phyloP scores from a whole-genome alignment of 2,329 filamentous ascomycete species.

The Colletotrichum sp. region DNA sequence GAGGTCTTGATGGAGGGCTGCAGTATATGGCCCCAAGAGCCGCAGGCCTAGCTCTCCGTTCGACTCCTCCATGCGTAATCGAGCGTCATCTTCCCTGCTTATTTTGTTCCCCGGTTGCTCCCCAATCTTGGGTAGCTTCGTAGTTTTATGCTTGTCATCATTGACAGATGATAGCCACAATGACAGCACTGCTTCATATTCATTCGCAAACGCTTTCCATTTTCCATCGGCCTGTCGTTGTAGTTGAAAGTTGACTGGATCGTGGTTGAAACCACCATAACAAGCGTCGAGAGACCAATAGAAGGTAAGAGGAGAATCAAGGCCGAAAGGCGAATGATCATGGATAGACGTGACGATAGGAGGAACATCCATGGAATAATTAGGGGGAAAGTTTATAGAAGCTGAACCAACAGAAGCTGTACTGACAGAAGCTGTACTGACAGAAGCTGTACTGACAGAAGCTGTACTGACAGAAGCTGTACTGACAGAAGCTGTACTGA shows the following conservation, averaged over 20 bases:
- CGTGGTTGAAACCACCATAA: neutral
- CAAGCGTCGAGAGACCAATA: neutral
- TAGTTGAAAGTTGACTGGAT: neutral
- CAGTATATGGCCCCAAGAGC: accelerated
- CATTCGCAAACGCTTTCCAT: neutral
- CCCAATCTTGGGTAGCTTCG: accelerated
- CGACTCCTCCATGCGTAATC: neutral
- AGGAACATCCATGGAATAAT: too few relatives aligned
- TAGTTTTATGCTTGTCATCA: neutral
- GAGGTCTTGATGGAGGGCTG: neutral
- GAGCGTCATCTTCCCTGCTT: neutral
- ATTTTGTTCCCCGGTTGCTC: neutral
- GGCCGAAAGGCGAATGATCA: too few relatives aligned
- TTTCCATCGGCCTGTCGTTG: neutral
- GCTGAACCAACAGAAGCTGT: too few relatives aligned
- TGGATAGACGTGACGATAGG: too few relatives aligned
- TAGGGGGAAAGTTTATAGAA: too few relatives aligned
- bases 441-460: too few relatives aligned
- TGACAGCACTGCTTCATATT: neutral
- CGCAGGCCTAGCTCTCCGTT: neutral
- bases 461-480: too few relatives aligned
- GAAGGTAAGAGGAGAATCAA: too few relatives aligned
- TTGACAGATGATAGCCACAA: neutral
- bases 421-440: too few relatives aligned
- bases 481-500: too few relatives aligned